Percentiles rank a stretch among this genome's conserved stretches.
Evolutionary conservation across 2,329 filamentous ascomycete species (phyloP).

Genomic region (Spiromastix sp.): DNA sequence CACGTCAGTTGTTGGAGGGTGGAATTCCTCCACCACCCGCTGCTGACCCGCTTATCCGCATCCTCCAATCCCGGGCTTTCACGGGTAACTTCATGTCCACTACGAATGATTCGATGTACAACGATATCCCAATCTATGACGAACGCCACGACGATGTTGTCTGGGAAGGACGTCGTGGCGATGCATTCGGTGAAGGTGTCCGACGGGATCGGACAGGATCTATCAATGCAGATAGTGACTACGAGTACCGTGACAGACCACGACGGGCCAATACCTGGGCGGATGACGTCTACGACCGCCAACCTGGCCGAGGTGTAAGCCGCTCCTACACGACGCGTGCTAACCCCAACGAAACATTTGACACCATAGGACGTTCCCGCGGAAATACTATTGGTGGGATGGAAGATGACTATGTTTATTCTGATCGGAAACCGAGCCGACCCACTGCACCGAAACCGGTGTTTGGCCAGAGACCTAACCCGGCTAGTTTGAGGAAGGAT

Average conservation of each 20-base stretch:
- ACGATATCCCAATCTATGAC: slow-evolving; percentile 84
- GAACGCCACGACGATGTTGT: slow-evolving; percentile 70
- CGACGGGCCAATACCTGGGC: slow-evolving; percentile 39
- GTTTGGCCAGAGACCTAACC: slow-evolving; percentile 47
- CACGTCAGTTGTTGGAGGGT: slow-evolving; percentile 70
- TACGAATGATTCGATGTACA: slow-evolving; percentile 66
- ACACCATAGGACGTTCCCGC: slow-evolving; percentile 13
- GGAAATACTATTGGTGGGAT: slow-evolving; percentile 21
- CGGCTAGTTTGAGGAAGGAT: slow-evolving; percentile 41
- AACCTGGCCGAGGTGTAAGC: slow-evolving; percentile 19
- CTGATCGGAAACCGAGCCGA: slow-evolving; percentile 57
- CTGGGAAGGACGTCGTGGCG: slow-evolving; percentile 67
- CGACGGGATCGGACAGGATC: slow-evolving; percentile 44
- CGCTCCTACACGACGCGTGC: slow-evolving; percentile 26
- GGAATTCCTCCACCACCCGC: slow-evolving; percentile 66
- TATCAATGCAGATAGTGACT: slow-evolving; percentile 39
- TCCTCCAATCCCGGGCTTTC: slow-evolving; percentile 80
- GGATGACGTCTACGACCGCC: slow-evolving; percentile 39
- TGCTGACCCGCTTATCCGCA: slow-evolving; percentile 71
- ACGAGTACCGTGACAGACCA: slow-evolving; percentile 45
- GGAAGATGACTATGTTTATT: slow-evolving; percentile 43
- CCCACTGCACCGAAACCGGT: slow-evolving; percentile 85
- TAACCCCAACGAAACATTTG: slow-evolving; percentile 24
- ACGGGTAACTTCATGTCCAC: slow-evolving; percentile 47
- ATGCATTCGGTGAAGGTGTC: slow-evolving; percentile 58